Percentiles rank a stretch among this genome's conserved stretches.
These are phyloP conservation scores for Diaporthe citri DNA, from an alignment of 2,329 filamentous ascomycete species.

Conservation along the genomic window DNA sequence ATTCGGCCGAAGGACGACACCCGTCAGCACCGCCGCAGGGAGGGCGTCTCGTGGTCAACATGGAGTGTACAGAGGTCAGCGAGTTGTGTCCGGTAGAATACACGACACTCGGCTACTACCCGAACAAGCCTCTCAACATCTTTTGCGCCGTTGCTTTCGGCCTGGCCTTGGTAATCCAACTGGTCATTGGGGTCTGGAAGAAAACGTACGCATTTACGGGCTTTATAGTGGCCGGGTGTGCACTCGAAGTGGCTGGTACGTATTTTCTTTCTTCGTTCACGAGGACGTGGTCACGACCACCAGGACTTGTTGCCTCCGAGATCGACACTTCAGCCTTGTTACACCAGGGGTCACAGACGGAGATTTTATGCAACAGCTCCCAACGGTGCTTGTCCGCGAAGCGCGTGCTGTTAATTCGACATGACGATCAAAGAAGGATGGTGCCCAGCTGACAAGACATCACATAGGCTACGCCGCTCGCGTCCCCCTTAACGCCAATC, in stretches of 20 bases:
- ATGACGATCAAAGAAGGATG: slow-evolving; percentile 2
- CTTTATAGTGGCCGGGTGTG: slow-evolving; percentile 62
- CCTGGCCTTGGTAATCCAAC: slow-evolving; percentile 55
- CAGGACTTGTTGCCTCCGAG: not conserved
- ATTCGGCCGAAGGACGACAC: not conserved
- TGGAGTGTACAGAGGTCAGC: slow-evolving; percentile 55
- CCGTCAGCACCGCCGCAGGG: not conserved
- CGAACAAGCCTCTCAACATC: slow-evolving; percentile 67
- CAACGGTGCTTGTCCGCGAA: not conserved
- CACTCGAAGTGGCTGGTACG: slow-evolving; percentile 65
- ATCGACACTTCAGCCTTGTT: not conserved
- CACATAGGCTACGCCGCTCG: slow-evolving; percentile 65
- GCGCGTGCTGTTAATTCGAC: not conserved
- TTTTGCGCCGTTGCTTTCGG: slow-evolving; percentile 66
- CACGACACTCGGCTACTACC: slow-evolving; percentile 69
- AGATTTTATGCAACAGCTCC: not conserved
- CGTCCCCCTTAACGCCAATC: slow-evolving; percentile 63
- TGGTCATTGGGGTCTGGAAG: slow-evolving; percentile 60
- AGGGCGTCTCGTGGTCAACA: slow-evolving; percentile 30
- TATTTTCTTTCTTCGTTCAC: not conserved
- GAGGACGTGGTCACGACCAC: not conserved
- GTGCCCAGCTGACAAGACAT: not conserved
- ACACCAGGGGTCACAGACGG: not conserved
- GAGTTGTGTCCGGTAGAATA: slow-evolving; percentile 61
- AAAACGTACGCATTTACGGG: slow-evolving; percentile 68